phyloP scores from a whole-genome alignment of 208 protist species.

The Trypanosoma boissoni region DNA sequence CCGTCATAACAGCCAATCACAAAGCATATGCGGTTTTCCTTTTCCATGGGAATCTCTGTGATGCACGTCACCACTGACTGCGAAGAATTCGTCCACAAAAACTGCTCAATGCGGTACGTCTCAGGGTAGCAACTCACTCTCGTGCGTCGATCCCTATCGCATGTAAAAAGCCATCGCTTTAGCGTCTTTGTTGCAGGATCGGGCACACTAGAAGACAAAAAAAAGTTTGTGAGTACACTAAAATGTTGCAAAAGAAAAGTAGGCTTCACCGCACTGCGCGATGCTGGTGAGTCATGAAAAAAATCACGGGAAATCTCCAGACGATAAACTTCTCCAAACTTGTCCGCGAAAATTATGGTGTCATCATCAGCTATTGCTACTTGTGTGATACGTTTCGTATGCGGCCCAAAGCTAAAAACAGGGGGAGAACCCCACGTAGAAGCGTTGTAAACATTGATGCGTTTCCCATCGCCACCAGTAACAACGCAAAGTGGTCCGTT shows the following conservation, averaged over 20 bases:
- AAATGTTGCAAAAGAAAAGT: conserved; percentile 84
- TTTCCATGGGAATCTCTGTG: conserved; percentile 41
- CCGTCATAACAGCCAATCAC: conserved; percentile 55
- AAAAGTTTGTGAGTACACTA: conserved; percentile 69
- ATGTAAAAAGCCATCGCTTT: conserved; percentile 71
- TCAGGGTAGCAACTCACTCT: conserved; percentile 82
- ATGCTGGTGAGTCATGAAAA: conserved; percentile 37
- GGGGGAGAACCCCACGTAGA: conserved; percentile 12
- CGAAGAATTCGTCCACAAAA: conserved; percentile 53
- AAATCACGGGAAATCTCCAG: conserved; percentile 54
- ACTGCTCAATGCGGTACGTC: conserved; percentile 79
- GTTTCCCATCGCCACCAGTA: conserved; percentile 70
- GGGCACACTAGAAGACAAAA: conserved; percentile 54
- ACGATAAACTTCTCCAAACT: conserved; percentile 87
- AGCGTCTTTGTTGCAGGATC: conserved; percentile 15
- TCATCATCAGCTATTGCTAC: conserved; percentile 46
- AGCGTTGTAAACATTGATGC: conserved; percentile 76
- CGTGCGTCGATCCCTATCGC: conserved; percentile 78
- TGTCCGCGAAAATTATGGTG: conserved; percentile 83
- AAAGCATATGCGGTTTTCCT: conserved; percentile 51
- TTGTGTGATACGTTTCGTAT: conserved; percentile 81
- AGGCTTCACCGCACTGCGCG: neutral
- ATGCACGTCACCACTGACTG: conserved; percentile 72
- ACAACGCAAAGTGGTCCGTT: conserved; percentile 68
- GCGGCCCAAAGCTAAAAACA: conserved; percentile 68